These are phyloP conservation scores for Leccinum angustisporum DNA, from an alignment of 1,284 basidiomycete species.

Conservation along the genomic window DNA sequence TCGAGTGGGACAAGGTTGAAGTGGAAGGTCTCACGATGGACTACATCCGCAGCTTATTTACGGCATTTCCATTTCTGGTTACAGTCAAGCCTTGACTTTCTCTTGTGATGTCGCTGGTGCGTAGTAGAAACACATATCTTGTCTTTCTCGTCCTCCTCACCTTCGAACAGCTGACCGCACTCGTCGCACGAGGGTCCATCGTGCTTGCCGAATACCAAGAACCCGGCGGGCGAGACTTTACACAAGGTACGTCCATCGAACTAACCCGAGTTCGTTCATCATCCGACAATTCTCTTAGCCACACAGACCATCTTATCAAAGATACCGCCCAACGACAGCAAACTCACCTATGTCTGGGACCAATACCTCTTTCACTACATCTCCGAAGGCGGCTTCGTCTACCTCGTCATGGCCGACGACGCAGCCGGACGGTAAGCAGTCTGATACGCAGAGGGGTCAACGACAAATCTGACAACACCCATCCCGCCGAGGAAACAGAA, in stretches of 20 bases:
- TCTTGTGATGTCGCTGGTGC: constrained; percentile 23
- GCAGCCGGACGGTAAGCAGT: no score
- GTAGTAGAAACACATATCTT: constrained; percentile 1
- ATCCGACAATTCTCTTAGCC: constrained; percentile 44
- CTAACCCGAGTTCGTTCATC: constrained; percentile 5
- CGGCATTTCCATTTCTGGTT: no score
- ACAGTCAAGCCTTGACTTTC: background rate
- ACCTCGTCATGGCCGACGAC: no score
- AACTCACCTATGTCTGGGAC: constrained; percentile 95
- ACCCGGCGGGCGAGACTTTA: constrained; percentile 75
- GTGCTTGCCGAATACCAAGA: constrained; percentile 84
- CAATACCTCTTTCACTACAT: constrained; percentile 97
- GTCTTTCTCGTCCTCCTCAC: background rate
- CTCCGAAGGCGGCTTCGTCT: no score
- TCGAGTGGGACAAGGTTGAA: constrained; percentile 12
- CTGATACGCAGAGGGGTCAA: no score
- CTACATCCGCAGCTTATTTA: no score
- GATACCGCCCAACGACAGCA: constrained; percentile 92
- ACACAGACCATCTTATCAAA: constrained; percentile 91
- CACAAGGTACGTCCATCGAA: constrained; percentile 57
- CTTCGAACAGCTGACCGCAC: constrained; percentile 69
- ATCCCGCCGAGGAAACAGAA: constrained; percentile 39
- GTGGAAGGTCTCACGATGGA: constrained; percentile 20
- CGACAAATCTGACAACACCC: background rate
- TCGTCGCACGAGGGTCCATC: constrained; percentile 77